Base-by-base conservation (phyloP, 345 rosid species). In the Clarkia xantiana region DNA sequence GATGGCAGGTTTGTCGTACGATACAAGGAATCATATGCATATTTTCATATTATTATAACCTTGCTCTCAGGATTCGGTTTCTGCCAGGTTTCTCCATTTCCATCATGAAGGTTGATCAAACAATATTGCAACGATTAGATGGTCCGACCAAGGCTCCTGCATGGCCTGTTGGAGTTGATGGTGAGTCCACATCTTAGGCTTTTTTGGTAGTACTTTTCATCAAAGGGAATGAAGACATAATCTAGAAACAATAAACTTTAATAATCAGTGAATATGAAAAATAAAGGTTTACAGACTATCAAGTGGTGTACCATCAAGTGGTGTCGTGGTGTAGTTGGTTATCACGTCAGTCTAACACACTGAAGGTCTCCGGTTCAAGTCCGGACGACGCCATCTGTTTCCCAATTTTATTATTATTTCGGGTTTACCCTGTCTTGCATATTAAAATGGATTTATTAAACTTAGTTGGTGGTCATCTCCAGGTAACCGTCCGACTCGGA, bases 311-410 rank as follows among this genome's bases (percentile, higher is more conserved):
- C n/a, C n/a, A n/a, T n/a, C n/a, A n/a, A n/a, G n/a, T 22, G 36
- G 36, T 29, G 5, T 83, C 85, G 83, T 83, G 90, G 94, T 86
- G 90, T 80, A 81, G 94, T 87, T 81, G 94, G 91, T 81, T 87
- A 87, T 81, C 91, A 87, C 91, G 87, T 78, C 90, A 80, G 84
- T 83, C 81, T 80, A 84, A 81, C 96, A 83, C 96, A 80, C 81
- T 80, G 82, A 83, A 86, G 87, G 89, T 80, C 89, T 82, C 82
- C 82, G 82, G 84, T 86, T 86, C 93, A 71, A 86, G n/a, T n/a
- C n/a, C n/a, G n/a, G n/a, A n/a, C n/a, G n/a, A n/a, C n/a, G n/a
- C n/a, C n/a, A n/a, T n/a, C n/a, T n/a, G n/a, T n/a, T n/a, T n/a
- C n/a, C n/a, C n/a, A n/a, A n/a, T n/a, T n/a, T n/a, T n/a, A n/a